Evolutionary conservation across 129 eudicot species (phyloP).

Genomic region (Flaveria bidentis): DNA sequence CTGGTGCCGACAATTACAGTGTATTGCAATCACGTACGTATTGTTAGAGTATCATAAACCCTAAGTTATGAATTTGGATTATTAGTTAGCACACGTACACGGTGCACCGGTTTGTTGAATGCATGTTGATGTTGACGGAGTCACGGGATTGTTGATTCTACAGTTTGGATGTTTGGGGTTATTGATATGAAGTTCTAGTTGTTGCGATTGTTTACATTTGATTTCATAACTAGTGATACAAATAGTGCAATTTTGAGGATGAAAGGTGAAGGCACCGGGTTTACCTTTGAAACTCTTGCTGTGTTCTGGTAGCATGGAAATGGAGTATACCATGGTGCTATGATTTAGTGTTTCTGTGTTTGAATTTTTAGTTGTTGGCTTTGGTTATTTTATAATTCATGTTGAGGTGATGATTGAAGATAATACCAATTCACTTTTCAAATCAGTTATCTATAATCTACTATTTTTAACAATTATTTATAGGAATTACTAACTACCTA

Average conservation of each 20-base stretch:
- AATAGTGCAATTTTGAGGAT: too few species aligned
- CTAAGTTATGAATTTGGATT: not conserved
- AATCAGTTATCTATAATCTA: not conserved
- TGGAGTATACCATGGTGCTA: not conserved
- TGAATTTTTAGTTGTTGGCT: constrained; percentile 4
- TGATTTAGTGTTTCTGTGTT: not conserved
- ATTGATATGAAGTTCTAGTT: not conserved
- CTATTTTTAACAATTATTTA: not conserved
- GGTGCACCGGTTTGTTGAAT: not conserved
- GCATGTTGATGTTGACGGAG: constrained; percentile 7
- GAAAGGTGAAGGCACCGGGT: too few species aligned
- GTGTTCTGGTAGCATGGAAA: too few species aligned
- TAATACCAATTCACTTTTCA: not conserved
- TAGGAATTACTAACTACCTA: too few species aligned
- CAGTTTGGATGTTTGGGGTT: constrained; percentile 5
- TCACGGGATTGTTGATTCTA: constrained; percentile 2
- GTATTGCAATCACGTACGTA: constrained; percentile 52
- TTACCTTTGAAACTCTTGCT: too few species aligned
- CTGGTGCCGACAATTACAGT: constrained; percentile 28
- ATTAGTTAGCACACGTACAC: not conserved
- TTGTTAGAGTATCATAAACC: not conserved
- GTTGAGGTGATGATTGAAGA: constrained; percentile 15
- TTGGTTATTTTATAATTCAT: not conserved
- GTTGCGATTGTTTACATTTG: constrained; percentile 11
- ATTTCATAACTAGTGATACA: not conserved